Percentiles rank a stretch among this genome's conserved stretches.
These are phyloP conservation scores for Harringtonia lauricola DNA, from an alignment of 2,329 filamentous ascomycete genomes.

Conservation along the genomic window DNA sequence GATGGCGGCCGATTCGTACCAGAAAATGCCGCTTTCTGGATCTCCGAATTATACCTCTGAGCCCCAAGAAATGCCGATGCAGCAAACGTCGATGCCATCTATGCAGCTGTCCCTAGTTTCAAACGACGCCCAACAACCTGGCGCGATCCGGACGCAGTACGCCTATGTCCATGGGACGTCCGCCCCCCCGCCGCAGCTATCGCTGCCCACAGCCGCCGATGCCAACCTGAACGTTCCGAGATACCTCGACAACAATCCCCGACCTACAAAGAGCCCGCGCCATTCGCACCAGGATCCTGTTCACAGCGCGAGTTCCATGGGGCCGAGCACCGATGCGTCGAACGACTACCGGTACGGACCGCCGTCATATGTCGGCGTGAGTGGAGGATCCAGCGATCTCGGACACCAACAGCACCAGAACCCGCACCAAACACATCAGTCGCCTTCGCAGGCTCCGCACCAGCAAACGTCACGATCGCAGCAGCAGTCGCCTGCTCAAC, in stretches of 20 bases:
- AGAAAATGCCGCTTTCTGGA: conserved; percentile 40
- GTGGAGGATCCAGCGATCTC: conserved; percentile 24
- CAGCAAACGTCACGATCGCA: conserved; percentile 3
- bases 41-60: conserved; percentile 36
- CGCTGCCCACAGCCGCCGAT: conserved; percentile 23
- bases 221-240: conserved; percentile 42
- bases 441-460: conserved; percentile 1
- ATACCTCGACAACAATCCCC: conserved; percentile 43
- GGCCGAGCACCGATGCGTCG: conserved; percentile 35
- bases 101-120: conserved; percentile 39
- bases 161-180: conserved; percentile 41
- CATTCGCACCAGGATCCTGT: conserved; percentile 43
- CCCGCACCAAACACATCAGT: conserved; percentile 1
- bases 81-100: conserved; percentile 41
- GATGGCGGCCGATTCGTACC: conserved; percentile 39
- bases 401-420: conserved; percentile 16
- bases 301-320: conserved; percentile 33
- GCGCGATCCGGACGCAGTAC: conserved; percentile 40
- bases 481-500: conserved; percentile 6
- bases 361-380: conserved; percentile 26
- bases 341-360: conserved; percentile 48
- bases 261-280: conserved; percentile 45
- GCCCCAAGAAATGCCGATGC: conserved; percentile 40
- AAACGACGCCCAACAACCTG: conserved; percentile 34
- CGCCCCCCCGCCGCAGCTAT: conserved; percentile 38